Conservation (phyloP, 352 stramenopile species). For the Globisporangium middletonii region DNA sequence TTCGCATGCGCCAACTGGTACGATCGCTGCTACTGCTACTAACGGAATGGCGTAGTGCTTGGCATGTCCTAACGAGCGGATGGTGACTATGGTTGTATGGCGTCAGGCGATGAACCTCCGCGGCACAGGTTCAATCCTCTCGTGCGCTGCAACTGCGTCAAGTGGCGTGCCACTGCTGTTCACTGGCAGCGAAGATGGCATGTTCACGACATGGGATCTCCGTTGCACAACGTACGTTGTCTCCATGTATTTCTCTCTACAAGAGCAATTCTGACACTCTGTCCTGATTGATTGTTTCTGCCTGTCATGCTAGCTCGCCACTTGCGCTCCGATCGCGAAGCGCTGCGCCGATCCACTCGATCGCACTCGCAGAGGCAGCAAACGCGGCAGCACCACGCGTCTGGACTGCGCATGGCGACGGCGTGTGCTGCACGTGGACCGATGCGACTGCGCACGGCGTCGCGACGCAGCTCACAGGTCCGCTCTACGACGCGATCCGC, state of each 20-base stretch:
- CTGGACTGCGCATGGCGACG: slow-evolving; percentile 62
- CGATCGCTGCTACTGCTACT: background rate
- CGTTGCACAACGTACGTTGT: slow-evolving; percentile 36
- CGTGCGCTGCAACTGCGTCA: slow-evolving; percentile 16
- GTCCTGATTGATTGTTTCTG: too few relatives aligned
- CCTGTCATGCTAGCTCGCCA: slow-evolving; percentile 9
- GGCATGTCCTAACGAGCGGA: too few relatives aligned
- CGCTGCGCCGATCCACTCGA: slow-evolving; percentile 39
- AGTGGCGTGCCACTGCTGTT: slow-evolving; percentile 24
- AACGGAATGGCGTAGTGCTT: too few relatives aligned
- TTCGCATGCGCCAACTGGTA: slow-evolving; percentile 38
- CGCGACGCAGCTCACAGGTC: slow-evolving; percentile 47
- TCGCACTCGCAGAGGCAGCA: slow-evolving; percentile 15
- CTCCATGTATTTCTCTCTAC: too few relatives aligned
- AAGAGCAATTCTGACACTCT: too few relatives aligned
- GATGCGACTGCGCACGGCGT: slow-evolving; percentile 14
- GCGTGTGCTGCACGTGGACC: slow-evolving; percentile 47
- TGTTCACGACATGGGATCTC: slow-evolving; percentile 57
- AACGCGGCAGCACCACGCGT: slow-evolving; percentile 5
- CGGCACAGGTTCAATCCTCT: slow-evolving; percentile 32
- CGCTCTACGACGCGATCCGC: slow-evolving; percentile 62
- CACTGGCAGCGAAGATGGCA: slow-evolving; percentile 58
- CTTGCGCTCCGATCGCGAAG: slow-evolving; percentile 50
- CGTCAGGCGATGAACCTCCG: slow-evolving; percentile 35
- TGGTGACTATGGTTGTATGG: too few relatives aligned